These are phyloP conservation scores for Globisporangium nagaii DNA, from an alignment of 352 stramenopile species.

Conservation along the genomic window DNA sequence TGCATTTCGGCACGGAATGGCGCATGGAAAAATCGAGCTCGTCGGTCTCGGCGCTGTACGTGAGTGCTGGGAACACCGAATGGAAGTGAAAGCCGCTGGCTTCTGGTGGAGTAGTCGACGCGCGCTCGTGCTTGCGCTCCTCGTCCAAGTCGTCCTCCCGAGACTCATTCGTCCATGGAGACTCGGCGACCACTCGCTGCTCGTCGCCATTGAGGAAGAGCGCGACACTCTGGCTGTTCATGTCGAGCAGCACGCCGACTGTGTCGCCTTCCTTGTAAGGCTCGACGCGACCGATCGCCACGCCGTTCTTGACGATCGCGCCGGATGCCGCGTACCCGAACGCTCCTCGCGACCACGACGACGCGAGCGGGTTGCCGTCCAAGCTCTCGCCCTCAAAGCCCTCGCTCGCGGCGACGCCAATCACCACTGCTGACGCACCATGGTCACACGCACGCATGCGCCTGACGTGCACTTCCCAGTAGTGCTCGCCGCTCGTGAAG, in stretches of 20 bases:
- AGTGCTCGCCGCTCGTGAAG: conserved; percentile 1
- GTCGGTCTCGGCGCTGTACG: not conserved
- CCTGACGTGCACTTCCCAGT: not conserved
- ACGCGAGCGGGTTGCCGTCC: not conserved
- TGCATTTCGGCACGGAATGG: not conserved
- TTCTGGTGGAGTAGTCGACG: too few relatives aligned
- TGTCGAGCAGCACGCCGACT: not conserved
- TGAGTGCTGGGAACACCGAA: conserved; percentile 1
- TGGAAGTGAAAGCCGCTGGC: not conserved
- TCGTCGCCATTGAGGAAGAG: not conserved
- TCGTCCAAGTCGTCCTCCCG: not conserved
- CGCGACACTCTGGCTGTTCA: not conserved
- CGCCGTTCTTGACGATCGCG: not conserved
- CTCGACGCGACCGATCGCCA: not conserved
- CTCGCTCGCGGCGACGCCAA: not conserved
- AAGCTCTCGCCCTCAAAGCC: not conserved
- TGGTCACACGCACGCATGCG: not conserved
- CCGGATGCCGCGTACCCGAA: not conserved
- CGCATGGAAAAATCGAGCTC: not conserved
- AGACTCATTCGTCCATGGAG: not conserved
- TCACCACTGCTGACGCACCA: not conserved
- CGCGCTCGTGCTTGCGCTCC: not conserved
- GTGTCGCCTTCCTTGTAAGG: not conserved
- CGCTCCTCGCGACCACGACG: not conserved
- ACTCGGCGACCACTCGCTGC: not conserved